A percentile compares a stretch with the other conserved stretches of the same genome.
Conservation (phyloP, 495 filamentous ascomycete species). For the Daldinia loculata region DNA sequence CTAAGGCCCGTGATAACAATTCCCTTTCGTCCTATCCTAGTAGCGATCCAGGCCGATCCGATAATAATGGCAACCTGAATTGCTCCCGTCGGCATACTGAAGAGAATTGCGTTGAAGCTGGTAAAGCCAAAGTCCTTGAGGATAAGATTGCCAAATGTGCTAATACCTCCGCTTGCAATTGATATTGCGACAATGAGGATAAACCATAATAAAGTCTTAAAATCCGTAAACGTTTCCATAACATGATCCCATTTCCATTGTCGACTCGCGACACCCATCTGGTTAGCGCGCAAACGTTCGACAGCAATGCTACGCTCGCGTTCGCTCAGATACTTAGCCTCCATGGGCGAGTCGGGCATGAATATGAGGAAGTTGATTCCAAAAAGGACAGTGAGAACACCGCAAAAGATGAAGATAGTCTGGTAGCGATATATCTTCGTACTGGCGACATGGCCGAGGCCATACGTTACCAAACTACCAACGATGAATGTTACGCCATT, state of each 20-base stretch:
- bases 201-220: slow-evolving; percentile 76
- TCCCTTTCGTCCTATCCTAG: slow-evolving; percentile 61
- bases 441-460: slow-evolving; percentile 66
- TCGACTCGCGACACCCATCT: slow-evolving; percentile 56
- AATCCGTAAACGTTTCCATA: slow-evolving; percentile 65
- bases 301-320: slow-evolving; percentile 69
- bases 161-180: slow-evolving; percentile 62
- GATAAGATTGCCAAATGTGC: slow-evolving; percentile 71
- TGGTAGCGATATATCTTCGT: slow-evolving; percentile 64
- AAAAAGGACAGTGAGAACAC: slow-evolving; percentile 55
- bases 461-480: slow-evolving; percentile 63
- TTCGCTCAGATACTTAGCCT: slow-evolving; percentile 65
- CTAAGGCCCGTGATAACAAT: slow-evolving; percentile 64
- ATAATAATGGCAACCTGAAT: slow-evolving; percentile 58
- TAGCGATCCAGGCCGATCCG: slow-evolving; percentile 58
- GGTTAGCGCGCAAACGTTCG: slow-evolving; percentile 59
- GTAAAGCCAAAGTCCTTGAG: slow-evolving; percentile 68
- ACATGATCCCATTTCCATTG: slow-evolving; percentile 61
- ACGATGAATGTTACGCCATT: slow-evolving; percentile 59
- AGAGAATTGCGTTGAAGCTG: slow-evolving; percentile 67
- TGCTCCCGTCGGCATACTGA: slow-evolving; percentile 70
- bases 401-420: slow-evolving; percentile 67
- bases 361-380: slow-evolving; percentile 49
- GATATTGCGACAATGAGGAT: slow-evolving; percentile 61
- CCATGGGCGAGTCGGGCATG: slow-evolving; percentile 69